Base-by-base conservation (phyloP, 2,329 filamentous ascomycete species). In the Aspergillus intermedius region DNA sequence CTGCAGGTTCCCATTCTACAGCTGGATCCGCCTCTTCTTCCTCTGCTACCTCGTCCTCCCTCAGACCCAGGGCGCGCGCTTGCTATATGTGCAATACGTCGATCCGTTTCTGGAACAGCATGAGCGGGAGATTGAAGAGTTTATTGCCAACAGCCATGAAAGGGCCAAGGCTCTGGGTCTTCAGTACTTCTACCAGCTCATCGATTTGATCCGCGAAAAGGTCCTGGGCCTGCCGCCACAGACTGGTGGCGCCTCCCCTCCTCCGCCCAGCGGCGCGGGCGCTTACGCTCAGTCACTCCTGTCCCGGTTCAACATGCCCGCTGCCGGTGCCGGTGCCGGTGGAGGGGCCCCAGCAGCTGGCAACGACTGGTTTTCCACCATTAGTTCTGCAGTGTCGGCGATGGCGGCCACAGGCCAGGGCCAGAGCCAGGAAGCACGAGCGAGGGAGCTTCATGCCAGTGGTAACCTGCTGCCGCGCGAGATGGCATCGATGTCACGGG, bases 31-130 rank as follows among this genome's bases (percentile, higher is more conserved):
- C 56, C 81, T 96, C 47, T 75, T 84, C 64, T 86, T 93, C 71
- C 83, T 96, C 64, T 82, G 93, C 57, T 98, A 96, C 74, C 87
- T 98, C 53, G 90, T 97, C 62, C 82, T 95, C n/a, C 93, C 91
- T 0, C 91, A 95, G 69, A 93, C 89, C n/a, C 91, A 96, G 67
- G 93, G 93, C 67, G 90, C 91, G 49, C 86, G 87, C 52, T 74
- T 86, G 60, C 76, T 97, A 55, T 98, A 97, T 75, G 82, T 90
- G 63, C 79, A 83, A 53, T 83, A 93, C 68, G 77, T 97, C 52
- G 86, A 95, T 68, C 91, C 91, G 0, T 95, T 91, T 74, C 83
- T 98, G 44, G 77, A 83, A 61, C 80, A 90, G 52, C 91, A 98
- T 69, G 93, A 97, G 71, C 70, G 77, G 40, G 82, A 88, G 56